Conservation (phyloP, 768 basidiomycete genomes). For the Leccinum pellstonianum region DNA sequence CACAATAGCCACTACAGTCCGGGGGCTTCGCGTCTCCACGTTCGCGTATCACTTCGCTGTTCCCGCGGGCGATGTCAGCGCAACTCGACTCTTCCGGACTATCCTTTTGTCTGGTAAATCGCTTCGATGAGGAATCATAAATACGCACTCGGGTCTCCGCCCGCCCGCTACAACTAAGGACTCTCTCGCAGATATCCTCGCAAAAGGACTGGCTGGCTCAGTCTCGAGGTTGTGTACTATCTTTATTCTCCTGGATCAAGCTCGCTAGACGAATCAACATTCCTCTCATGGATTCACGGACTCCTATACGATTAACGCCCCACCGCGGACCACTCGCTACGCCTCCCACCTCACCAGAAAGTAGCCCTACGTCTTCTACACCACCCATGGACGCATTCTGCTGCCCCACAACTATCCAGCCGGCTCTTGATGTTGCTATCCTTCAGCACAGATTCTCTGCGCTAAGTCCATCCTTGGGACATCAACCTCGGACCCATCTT, state of each 20-base stretch:
- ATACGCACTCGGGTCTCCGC: slow-evolving; percentile 11
- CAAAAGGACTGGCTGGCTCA: slow-evolving; percentile 31
- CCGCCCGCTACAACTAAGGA: slow-evolving; percentile 8
- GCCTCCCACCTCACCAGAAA: slow-evolving; percentile 18
- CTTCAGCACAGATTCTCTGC: slow-evolving; percentile 13
- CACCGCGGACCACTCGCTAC: slow-evolving; percentile 30
- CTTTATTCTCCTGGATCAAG: slow-evolving; percentile 14
- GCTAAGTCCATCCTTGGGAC: not conserved
- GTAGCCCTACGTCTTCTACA: slow-evolving; percentile 17
- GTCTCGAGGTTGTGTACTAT: slow-evolving; percentile 24
- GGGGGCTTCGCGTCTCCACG: slow-evolving; percentile 18
- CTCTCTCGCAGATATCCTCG: slow-evolving; percentile 6
- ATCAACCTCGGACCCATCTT: not conserved
- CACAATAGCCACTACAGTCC: slow-evolving; percentile 27
- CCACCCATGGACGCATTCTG: slow-evolving; percentile 13
- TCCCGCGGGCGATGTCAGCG: not conserved
- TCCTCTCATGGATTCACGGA: slow-evolving; percentile 27
- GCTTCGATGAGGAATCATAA: slow-evolving; percentile 21
- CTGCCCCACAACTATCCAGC: not conserved
- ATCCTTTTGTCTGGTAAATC: slow-evolving; percentile 24
- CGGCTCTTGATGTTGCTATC: slow-evolving; percentile 13
- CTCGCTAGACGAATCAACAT: slow-evolving; percentile 14
- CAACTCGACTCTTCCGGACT: slow-evolving; percentile 4
- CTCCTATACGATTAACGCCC: slow-evolving; percentile 24
- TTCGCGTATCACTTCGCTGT: slow-evolving; percentile 17